Evolutionary conservation across 805 yeast genomes (phyloP).

Genomic region (Lipomyces kockii): DNA sequence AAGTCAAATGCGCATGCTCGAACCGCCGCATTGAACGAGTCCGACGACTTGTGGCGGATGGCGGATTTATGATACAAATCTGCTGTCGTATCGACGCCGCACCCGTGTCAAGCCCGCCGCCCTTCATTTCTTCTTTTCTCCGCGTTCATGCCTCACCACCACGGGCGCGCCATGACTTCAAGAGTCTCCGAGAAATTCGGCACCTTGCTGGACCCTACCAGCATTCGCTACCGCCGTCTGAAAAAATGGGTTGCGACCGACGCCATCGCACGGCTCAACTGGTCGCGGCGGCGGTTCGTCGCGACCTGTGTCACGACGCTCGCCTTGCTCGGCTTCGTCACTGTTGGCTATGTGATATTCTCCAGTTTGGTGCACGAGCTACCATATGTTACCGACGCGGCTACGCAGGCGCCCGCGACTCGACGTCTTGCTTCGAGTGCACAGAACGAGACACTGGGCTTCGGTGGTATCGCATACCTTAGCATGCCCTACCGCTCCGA

Average conservation of each 20-base stretch:
- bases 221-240: slow-evolving; percentile 58
- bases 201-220: too few species aligned
- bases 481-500: slow-evolving; percentile 28
- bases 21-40: too few species aligned
- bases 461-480: slow-evolving; percentile 26
- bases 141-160: too few species aligned
- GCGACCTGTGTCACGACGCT: neutral
- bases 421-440: slow-evolving; percentile 6
- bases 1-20: too few species aligned
- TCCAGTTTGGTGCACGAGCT: too few species aligned
- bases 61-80: too few species aligned
- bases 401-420: neutral
- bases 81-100: too few species aligned
- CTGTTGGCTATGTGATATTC: neutral
- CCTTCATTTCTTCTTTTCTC: too few species aligned
- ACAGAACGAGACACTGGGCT: slow-evolving; percentile 23
- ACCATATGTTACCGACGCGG: too few species aligned
- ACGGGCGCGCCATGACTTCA: neutral
- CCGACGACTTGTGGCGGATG: too few species aligned
- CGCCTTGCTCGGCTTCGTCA: neutral
- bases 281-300: slow-evolving; percentile 55
- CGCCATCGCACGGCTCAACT: slow-evolving; percentile 68
- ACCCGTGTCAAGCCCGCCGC: too few species aligned
- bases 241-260: slow-evolving; percentile 80
- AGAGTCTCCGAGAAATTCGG: slow-evolving; percentile 2